These are phyloP conservation scores for Saccharomycopsis oosterbeekiorum DNA, from an alignment of 805 yeast species.

Conservation along the genomic window DNA sequence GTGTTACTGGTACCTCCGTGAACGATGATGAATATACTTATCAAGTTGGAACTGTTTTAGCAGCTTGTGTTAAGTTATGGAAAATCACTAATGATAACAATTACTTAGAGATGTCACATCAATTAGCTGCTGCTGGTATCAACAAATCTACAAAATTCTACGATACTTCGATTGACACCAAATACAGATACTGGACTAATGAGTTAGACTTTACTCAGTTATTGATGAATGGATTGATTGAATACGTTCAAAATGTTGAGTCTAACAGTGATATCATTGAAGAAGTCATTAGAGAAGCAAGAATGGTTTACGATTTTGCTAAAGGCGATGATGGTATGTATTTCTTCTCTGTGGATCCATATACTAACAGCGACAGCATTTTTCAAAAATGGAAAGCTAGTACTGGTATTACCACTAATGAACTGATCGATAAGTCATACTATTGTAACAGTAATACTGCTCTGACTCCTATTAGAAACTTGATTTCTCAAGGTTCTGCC, in stretches of 20 bases:
- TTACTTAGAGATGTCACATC: slow-evolving; percentile 31
- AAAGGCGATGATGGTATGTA: slow-evolving; percentile 25
- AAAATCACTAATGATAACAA: slow-evolving; percentile 41
- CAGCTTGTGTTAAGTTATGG: slow-evolving; percentile 42
- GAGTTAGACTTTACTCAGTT: slow-evolving; percentile 54
- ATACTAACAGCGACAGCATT: neutral
- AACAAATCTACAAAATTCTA: slow-evolving; percentile 48
- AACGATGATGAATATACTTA: slow-evolving; percentile 49
- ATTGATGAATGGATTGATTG: slow-evolving; percentile 58
- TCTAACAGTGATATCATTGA: slow-evolving; percentile 33
- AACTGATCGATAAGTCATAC: neutral
- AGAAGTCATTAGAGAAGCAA: slow-evolving; percentile 23
- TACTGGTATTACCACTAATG: neutral
- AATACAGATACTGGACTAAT: slow-evolving; percentile 50
- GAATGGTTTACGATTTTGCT: slow-evolving; percentile 26
- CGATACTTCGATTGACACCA: slow-evolving; percentile 44
- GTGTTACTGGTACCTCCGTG: slow-evolving; percentile 31
- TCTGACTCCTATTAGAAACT: slow-evolving; percentile 36
- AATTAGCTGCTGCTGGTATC: slow-evolving; percentile 46
- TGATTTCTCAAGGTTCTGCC: slow-evolving; percentile 60
- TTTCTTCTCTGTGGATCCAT: slow-evolving; percentile 1
- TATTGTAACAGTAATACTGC: slow-evolving; percentile 22
- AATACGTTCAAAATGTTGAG: slow-evolving; percentile 51
- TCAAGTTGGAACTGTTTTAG: slow-evolving; percentile 55
- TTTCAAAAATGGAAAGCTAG: slow-evolving; percentile 1